phyloP scores from a whole-genome alignment of 148 eudicot species.

The Dysphania ambrosioides region DNA sequence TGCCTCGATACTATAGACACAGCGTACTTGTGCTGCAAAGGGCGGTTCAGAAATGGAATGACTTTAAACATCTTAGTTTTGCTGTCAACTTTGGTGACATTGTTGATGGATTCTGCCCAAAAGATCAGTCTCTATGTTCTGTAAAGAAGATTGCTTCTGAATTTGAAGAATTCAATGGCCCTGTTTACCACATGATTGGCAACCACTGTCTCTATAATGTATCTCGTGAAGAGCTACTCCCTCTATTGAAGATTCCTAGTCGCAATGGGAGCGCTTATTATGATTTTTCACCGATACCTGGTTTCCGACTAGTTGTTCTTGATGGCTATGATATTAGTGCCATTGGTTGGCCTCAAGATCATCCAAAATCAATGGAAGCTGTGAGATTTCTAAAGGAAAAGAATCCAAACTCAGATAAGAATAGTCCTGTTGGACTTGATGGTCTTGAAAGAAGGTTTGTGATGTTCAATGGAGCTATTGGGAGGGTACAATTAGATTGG shows the following conservation, averaged over 20 bases:
- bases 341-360: slow-evolving; percentile 88
- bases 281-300: slow-evolving; percentile 75
- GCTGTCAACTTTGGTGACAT: slow-evolving; percentile 81
- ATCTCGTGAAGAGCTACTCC: slow-evolving; percentile 79
- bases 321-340: slow-evolving; percentile 95
- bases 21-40: slow-evolving; percentile 77
- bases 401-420: too few relatives aligned
- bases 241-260: slow-evolving; percentile 52
- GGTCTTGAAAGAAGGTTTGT: slow-evolving; percentile 76
- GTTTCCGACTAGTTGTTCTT: slow-evolving; percentile 71
- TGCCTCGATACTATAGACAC: slow-evolving; percentile 86
- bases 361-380: slow-evolving; percentile 65
- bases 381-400: slow-evolving; percentile 47
- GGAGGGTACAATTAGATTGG: too few relatives aligned
- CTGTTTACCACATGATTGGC: slow-evolving; percentile 91
- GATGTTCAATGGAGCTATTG: slow-evolving; percentile 89
- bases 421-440: slow-evolving; percentile 69
- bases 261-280: slow-evolving; percentile 59
- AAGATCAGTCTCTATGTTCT: slow-evolving; percentile 65
- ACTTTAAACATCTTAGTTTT: slow-evolving; percentile 49
- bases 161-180: too few relatives aligned
- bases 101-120: slow-evolving; percentile 93
- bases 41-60: slow-evolving; percentile 80
- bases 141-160: too few relatives aligned
- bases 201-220: slow-evolving; percentile 96